A percentile compares a stretch with the other conserved stretches of the same genome.
phyloP scores from a whole-genome alignment of 345 rosid species.

The Capsella bursapastoris region DNA sequence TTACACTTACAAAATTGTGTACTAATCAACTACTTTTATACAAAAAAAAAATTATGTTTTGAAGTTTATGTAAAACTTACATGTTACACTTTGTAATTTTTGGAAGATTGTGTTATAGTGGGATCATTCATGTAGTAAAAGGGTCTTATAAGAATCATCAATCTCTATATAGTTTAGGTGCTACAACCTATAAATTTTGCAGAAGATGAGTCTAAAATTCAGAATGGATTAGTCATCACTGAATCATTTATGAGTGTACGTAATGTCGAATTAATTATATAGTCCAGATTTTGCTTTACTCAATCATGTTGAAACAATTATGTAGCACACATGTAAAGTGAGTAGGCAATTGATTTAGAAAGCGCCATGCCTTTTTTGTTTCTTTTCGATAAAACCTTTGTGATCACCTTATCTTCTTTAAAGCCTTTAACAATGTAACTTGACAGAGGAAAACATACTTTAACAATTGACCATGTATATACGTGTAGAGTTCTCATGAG shows the following conservation, averaged over 20 bases:
- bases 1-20: neutral
- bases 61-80: neutral
- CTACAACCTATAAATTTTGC: neutral
- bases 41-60: neutral
- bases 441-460: constrained; percentile 3
- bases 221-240: neutral
- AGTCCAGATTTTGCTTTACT: constrained; percentile 18
- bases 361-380: constrained; percentile 28
- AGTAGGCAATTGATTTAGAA: constrained; percentile 17
- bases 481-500: constrained; percentile 15
- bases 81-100: neutral
- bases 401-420: constrained; percentile 23
- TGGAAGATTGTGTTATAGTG: neutral
- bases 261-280: neutral
- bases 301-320: neutral
- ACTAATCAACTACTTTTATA: no score
- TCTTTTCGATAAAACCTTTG: constrained; percentile 6
- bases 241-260: neutral
- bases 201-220: constrained; percentile 8
- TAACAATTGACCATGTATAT: neutral
- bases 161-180: neutral
- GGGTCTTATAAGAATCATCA: neutral
- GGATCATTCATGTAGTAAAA: constrained; percentile 3
- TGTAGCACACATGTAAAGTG: neutral
- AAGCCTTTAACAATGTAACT: constrained; percentile 28